Evolutionary conservation across 148 eudicot genomes (phyloP), one percentile per base, ranked within the genome.

Genomic region (Fagopyrum homotropicum): DNA sequence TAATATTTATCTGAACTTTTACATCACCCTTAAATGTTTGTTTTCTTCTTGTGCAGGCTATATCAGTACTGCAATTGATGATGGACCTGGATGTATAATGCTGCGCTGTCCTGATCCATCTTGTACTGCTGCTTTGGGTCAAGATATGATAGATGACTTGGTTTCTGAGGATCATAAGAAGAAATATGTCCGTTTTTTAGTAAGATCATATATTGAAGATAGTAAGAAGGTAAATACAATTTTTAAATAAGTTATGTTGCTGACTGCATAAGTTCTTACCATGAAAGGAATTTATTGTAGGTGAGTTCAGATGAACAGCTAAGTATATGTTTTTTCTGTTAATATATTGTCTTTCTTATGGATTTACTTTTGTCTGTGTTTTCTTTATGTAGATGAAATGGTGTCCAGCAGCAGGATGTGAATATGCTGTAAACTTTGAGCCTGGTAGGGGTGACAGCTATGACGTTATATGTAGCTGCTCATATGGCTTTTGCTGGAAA

Each of bases 361-460:
- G 17, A 10, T 35, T 5, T 14, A 2, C 71, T 40, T 66, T 40
- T 40, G 40, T 40, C 17, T 15, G 19, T 43, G 7, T 5, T 66
- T 14, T 66, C 4, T 60, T 26, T 66, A 14, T 29, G 47, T 75
- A 90, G 97, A 90, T 91, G 59, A 92, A 92, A 81, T 90, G 96
- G 98, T 92, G 98, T 68, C 98, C 98, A 64, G 93, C 91, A 82
- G 93, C 98, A n/a, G 98, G 96, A 47, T 92, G 98, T 69, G 93
- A 90, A 57, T 86, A 86, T 84, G 93, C 95, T 47, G 93, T 90
- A 48, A 96, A 92, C 45, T 92, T 85, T 74, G 82, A 35, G 40
- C 40, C 80, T 75, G 85, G 81, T 77, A 91, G 96, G 56, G 80
- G 93, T 86, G 90, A 85, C 76, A 86, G 72, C 85, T 90, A 86